phyloP scores from a whole-genome alignment of 345 rosid genomes.

The Aegle marmelos region DNA sequence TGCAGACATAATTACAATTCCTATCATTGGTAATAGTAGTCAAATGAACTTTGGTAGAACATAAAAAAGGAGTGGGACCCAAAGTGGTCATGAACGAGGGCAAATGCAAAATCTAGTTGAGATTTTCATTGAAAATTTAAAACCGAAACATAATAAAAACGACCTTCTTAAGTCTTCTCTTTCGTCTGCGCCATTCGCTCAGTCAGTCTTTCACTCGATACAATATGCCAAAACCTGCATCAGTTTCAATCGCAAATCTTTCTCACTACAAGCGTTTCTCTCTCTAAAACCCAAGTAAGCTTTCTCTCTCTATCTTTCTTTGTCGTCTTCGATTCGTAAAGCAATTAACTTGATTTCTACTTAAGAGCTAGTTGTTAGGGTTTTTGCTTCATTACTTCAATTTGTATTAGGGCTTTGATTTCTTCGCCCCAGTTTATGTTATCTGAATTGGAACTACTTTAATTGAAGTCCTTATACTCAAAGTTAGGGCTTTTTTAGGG shows the following conservation, averaged over 20 bases:
- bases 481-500: slow-evolving; percentile 5
- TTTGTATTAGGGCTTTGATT: background rate
- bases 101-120: too few relatives aligned
- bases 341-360: background rate
- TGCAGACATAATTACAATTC: too few relatives aligned
- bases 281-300: background rate
- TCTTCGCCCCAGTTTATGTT: background rate
- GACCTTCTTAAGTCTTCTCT: background rate
- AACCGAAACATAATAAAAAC: background rate
- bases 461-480: background rate
- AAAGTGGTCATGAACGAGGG: too few relatives aligned
- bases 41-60: too few relatives aligned
- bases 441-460: background rate
- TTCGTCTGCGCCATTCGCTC: background rate
- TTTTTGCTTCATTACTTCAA: background rate
- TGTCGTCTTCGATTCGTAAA: background rate
- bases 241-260: background rate
- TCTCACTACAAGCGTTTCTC: background rate
- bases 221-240: slow-evolving; percentile 2
- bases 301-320: background rate
- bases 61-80: too few relatives aligned
- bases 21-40: too few relatives aligned
- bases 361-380: background rate
- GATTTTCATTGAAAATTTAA: background rate
- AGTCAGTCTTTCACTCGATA: background rate